Percentiles rank a stretch among this genome's conserved stretches.
phyloP scores from a whole-genome alignment of 768 basidiomycete genomes.

The Suillus luteus region DNA sequence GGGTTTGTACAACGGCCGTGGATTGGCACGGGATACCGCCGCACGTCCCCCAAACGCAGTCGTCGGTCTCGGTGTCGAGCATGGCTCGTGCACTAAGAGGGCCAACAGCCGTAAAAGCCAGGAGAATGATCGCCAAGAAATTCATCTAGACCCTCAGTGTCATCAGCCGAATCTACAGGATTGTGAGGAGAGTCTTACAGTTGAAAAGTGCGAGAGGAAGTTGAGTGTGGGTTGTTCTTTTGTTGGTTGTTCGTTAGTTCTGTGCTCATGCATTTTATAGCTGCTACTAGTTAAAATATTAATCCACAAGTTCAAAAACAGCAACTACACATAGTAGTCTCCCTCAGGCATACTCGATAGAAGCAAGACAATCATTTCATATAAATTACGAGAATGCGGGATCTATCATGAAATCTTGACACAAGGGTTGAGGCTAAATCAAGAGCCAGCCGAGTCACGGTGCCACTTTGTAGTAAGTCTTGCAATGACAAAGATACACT shows the following conservation, averaged over 20 bases:
- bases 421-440: not conserved
- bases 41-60: slow-evolving; percentile 12
- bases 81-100: not conserved
- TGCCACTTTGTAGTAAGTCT: not conserved
- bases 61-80: no score
- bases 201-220: not conserved
- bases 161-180: not conserved
- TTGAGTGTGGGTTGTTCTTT: not conserved
- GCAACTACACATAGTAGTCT: not conserved
- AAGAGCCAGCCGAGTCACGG: not conserved
- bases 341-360: not conserved
- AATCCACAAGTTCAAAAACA: not conserved
- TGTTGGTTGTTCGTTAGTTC: not conserved
- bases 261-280: not conserved
- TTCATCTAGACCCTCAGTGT: not conserved
- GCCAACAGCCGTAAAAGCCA: not conserved
- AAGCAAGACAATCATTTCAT: not conserved
- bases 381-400: not conserved
- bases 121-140: not conserved
- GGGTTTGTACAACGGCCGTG: fast-evolving
- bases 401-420: not conserved
- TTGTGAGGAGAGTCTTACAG: not conserved
- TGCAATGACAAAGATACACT: no score
- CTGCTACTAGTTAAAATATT: not conserved
- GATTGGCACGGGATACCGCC: slow-evolving; percentile 5